phyloP scores from a whole-genome alignment of 306 rosid genomes.

The Hippophae tibetana region DNA sequence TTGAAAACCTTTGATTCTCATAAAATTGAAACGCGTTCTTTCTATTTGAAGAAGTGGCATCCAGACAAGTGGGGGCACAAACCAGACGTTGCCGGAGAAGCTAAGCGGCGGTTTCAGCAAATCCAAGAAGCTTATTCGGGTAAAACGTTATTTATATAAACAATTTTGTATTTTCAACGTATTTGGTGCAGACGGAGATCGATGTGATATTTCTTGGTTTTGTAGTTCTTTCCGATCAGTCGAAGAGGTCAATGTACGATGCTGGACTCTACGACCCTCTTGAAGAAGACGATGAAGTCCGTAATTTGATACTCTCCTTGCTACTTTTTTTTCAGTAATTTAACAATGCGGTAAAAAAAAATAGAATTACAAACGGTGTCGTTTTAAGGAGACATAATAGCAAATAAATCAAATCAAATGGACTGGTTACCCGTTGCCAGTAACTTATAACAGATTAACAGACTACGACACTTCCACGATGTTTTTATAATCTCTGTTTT shows the following conservation, averaged over 20 bases:
- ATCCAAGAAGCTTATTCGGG: conserved; percentile 44
- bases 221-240: conserved; percentile 32
- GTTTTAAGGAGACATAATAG: too few relatives aligned
- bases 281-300: conserved; percentile 29
- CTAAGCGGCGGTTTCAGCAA: conserved; percentile 27
- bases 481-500: too few relatives aligned
- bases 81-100: conserved; percentile 26
- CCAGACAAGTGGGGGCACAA: conserved; percentile 30
- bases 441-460: too few relatives aligned
- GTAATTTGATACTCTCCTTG: too few relatives aligned
- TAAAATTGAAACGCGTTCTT: background rate
- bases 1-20: background rate
- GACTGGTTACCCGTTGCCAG: too few relatives aligned
- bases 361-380: too few relatives aligned
- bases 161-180: background rate
- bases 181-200: background rate
- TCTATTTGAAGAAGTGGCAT: conserved; percentile 21
- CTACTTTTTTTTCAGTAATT: too few relatives aligned
- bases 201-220: background rate
- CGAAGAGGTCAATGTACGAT: conserved; percentile 32
- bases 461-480: too few relatives aligned
- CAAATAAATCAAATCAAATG: too few relatives aligned
- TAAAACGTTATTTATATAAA: background rate
- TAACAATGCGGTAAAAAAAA: too few relatives aligned
- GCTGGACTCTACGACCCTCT: conserved; percentile 34